Evolutionary conservation across 2,329 filamentous ascomycete genomes (phyloP).

Genomic region (Penicillium sp.): DNA sequence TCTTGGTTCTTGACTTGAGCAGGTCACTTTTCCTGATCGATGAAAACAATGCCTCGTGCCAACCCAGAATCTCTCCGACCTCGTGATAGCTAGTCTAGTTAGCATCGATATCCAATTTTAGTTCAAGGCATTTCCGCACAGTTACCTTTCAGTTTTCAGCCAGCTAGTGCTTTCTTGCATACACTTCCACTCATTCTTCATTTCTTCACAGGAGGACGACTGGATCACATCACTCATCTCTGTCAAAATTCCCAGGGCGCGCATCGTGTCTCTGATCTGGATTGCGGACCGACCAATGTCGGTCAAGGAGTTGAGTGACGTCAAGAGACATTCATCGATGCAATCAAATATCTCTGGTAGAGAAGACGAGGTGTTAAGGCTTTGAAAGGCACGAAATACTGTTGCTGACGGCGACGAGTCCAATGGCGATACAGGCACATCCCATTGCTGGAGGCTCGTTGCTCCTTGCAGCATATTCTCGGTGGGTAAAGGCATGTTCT

Average conservation of each 20-base stretch:
- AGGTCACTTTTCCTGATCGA: constrained; percentile 70
- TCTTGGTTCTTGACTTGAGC: constrained; percentile 60
- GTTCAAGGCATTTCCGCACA: background rate
- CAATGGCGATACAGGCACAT: constrained; percentile 70
- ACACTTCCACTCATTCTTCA: constrained; percentile 61
- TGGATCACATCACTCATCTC: constrained; percentile 79
- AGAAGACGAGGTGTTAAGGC: constrained; percentile 66
- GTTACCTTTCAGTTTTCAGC: constrained; percentile 78
- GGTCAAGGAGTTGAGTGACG: constrained; percentile 44
- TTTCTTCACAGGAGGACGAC: constrained; percentile 57
- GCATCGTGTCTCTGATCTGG: constrained; percentile 59
- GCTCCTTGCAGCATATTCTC: constrained; percentile 78
- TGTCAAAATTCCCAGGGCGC: constrained; percentile 67
- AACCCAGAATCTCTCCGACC: constrained; percentile 76
- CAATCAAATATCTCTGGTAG: constrained; percentile 54
- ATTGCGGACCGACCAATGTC: constrained; percentile 38
- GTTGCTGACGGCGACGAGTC: constrained; percentile 65
- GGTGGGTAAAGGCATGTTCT: constrained; percentile 51
- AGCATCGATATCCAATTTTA: constrained; percentile 6
- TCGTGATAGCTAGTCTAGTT: constrained; percentile 51
- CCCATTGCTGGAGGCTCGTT: constrained; percentile 85
- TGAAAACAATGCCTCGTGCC: constrained; percentile 78
- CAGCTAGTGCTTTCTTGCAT: constrained; percentile 69
- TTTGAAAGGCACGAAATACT: constrained; percentile 78
- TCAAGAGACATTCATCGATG: constrained; percentile 62